phyloP scores from a whole-genome alignment of 1,139 yeast genomes.

The Diutina ranongensis region DNA sequence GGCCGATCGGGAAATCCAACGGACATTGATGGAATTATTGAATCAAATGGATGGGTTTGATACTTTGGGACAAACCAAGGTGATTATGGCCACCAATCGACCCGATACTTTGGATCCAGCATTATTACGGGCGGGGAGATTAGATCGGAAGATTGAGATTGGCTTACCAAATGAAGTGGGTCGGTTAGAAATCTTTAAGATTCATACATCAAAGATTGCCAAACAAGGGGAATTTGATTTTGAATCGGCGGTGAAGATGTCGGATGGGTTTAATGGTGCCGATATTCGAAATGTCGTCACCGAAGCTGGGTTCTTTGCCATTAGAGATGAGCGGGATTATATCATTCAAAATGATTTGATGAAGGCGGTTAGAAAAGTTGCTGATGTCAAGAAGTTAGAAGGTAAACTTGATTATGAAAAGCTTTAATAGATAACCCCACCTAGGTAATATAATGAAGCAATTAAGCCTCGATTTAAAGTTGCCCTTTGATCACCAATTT shows the following conservation, averaged over 20 bases:
- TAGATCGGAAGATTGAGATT: slow-evolving; percentile 94
- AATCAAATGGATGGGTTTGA: slow-evolving; percentile 99
- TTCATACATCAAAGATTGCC: slow-evolving; percentile 76
- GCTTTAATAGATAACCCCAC: no score
- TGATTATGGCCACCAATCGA: slow-evolving; percentile 98
- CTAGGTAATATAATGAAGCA: no score
- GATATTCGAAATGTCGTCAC: slow-evolving; percentile 95
- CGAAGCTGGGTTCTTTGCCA: slow-evolving; percentile 98
- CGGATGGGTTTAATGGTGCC: slow-evolving; percentile 98
- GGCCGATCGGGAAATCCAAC: slow-evolving; percentile 97
- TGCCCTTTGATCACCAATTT: no score
- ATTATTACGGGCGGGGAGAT: slow-evolving; percentile 92
- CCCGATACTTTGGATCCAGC: slow-evolving; percentile 99
- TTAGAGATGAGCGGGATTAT: slow-evolving; percentile 93
- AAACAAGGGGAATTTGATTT: slow-evolving; percentile 95
- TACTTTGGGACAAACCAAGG: slow-evolving; percentile 91
- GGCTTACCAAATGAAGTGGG: slow-evolving; percentile 96
- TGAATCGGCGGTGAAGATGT: slow-evolving; percentile 95
- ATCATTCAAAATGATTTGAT: slow-evolving; percentile 87
- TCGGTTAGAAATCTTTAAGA: slow-evolving; percentile 86
- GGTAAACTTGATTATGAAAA: slow-evolving; percentile 93
- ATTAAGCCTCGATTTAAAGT: no score
- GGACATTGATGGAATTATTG: slow-evolving; percentile 94
- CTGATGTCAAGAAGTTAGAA: slow-evolving; percentile 93
- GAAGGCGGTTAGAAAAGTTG: slow-evolving; percentile 97